These are phyloP conservation scores for Penicillium polonicum DNA, from an alignment of 2,329 filamentous ascomycete species.

Conservation along the genomic window DNA sequence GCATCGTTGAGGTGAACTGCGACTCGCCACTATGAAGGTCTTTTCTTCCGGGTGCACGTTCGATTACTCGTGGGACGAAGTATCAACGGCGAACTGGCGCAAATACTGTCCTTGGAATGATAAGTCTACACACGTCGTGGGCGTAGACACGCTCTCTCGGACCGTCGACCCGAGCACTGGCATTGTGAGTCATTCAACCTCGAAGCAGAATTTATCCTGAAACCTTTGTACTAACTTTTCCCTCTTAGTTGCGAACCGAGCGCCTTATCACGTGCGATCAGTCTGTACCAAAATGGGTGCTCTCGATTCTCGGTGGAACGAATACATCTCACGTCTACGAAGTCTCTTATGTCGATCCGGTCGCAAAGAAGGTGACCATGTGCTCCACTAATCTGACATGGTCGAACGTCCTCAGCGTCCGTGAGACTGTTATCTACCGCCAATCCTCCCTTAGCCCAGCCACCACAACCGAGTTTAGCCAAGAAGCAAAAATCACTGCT, in stretches of 20 bases:
- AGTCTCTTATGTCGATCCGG: slow-evolving; percentile 88
- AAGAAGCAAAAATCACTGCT: slow-evolving; percentile 89
- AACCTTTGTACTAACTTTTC: slow-evolving; percentile 12
- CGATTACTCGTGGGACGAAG: slow-evolving; percentile 98
- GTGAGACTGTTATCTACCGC: slow-evolving; percentile 87
- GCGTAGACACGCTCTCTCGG: slow-evolving; percentile 87
- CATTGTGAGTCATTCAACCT: slow-evolving; percentile 54
- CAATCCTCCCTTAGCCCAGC: slow-evolving; percentile 54
- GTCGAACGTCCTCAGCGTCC: slow-evolving; percentile 84
- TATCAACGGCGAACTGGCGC: slow-evolving; percentile 95
- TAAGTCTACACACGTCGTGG: slow-evolving; percentile 93
- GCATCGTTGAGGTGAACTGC: not conserved
- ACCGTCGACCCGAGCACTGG: slow-evolving; percentile 62
- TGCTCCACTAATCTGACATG: slow-evolving; percentile 93
- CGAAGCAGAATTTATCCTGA: not conserved
- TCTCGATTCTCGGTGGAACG: slow-evolving; percentile 72
- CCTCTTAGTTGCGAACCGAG: slow-evolving; percentile 64
- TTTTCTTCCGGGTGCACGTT: slow-evolving; percentile 88
- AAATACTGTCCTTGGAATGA: slow-evolving; percentile 99
- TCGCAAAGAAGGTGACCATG: slow-evolving; percentile 86
- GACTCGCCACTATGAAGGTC: slow-evolving; percentile 72
- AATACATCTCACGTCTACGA: slow-evolving; percentile 90
- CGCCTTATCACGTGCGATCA: slow-evolving; percentile 57
- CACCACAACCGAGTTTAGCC: slow-evolving; percentile 74
- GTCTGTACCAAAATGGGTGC: slow-evolving; percentile 57